Conservation (phyloP, 495 filamentous ascomycete species). For the Pyronema domesticum region DNA sequence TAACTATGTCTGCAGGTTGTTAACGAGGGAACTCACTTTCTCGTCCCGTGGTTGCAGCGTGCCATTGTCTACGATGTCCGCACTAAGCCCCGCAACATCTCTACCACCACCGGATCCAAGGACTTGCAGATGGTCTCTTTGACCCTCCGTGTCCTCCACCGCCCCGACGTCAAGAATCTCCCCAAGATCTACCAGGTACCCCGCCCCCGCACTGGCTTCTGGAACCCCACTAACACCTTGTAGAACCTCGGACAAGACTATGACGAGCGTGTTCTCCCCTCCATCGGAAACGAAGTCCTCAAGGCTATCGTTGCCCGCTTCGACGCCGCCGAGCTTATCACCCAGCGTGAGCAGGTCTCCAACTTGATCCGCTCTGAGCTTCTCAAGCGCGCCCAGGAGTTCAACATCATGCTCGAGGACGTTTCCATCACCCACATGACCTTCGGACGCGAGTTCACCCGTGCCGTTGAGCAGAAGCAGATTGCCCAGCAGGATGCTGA, state of each 20-base stretch:
- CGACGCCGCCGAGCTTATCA: slow-evolving; percentile 98
- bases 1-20: slow-evolving; percentile 36
- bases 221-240: neutral
- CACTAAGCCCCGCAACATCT: slow-evolving; percentile 90
- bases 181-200: slow-evolving; percentile 95
- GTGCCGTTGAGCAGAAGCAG: slow-evolving; percentile 98
- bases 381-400: slow-evolving; percentile 85
- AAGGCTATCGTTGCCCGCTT: slow-evolving; percentile 98
- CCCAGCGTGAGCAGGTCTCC: slow-evolving; percentile 80
- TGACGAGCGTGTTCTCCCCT: slow-evolving; percentile 97
- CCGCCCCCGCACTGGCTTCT: neutral
- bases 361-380: slow-evolving; percentile 91
- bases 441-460: slow-evolving; percentile 97
- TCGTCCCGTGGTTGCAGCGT: slow-evolving; percentile 89
- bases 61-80: slow-evolving; percentile 95
- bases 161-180: slow-evolving; percentile 78
- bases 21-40: slow-evolving; percentile 94
- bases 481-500: slow-evolving; percentile 99
- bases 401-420: slow-evolving; percentile 98
- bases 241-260: slow-evolving; percentile 82
- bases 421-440: slow-evolving; percentile 99
- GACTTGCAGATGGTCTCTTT: slow-evolving; percentile 99
- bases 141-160: slow-evolving; percentile 86
- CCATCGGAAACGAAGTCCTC: slow-evolving; percentile 99
- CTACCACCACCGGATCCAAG: slow-evolving; percentile 96